Evolutionary conservation across 2,329 filamentous ascomycete species (phyloP).

Genomic region (Pestalotiopsis sp.): DNA sequence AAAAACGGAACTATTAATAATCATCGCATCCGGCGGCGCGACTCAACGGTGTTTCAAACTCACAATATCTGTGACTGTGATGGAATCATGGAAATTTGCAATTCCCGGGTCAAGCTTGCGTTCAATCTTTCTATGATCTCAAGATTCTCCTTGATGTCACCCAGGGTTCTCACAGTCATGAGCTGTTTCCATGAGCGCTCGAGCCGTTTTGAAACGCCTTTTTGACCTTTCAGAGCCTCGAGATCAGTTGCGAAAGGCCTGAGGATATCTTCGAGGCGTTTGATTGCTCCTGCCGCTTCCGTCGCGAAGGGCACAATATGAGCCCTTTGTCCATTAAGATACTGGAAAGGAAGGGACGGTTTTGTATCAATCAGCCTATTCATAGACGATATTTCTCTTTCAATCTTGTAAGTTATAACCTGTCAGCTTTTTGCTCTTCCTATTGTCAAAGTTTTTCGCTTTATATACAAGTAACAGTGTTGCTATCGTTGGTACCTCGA

Average conservation of each 20-base stretch:
- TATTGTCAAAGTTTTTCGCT: background rate
- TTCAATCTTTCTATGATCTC: background rate
- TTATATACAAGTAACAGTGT: background rate
- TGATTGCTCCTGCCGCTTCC: background rate
- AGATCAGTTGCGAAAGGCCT: background rate
- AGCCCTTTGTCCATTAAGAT: background rate
- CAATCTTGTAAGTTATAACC: background rate
- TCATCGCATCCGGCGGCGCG: background rate
- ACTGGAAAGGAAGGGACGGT: background rate
- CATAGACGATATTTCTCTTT: background rate
- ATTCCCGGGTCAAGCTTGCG: background rate
- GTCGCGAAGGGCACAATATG: background rate
- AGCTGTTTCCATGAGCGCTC: background rate
- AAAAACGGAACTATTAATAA: background rate
- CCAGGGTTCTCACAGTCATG: background rate
- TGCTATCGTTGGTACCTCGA: background rate
- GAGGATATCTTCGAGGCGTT: background rate
- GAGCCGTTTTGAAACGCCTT: background rate
- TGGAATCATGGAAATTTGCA: background rate
- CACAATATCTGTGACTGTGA: background rate
- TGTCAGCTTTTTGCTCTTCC: background rate
- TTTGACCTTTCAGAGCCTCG: background rate
- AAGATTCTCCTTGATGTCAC: background rate
- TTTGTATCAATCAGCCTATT: background rate
- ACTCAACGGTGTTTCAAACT: background rate